Conservation (phyloP, 2,329 filamentous ascomycete genomes). For the Pseudocercospora eumusae region DNA sequence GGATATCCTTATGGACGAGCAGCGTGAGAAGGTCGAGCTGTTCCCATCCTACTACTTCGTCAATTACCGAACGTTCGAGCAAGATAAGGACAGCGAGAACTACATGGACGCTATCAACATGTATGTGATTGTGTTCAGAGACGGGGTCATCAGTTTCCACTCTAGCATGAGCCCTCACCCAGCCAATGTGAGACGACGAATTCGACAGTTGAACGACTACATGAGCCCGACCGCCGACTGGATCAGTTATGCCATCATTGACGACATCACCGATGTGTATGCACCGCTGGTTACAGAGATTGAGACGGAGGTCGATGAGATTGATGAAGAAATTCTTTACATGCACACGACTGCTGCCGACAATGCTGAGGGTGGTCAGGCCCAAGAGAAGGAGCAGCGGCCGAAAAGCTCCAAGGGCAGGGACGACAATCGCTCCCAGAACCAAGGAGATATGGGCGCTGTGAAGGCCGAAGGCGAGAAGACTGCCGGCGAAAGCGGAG, state of each 20-base stretch:
- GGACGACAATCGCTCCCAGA: constrained; percentile 40
- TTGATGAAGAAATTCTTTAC: constrained; percentile 85
- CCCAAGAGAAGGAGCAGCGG: constrained; percentile 23
- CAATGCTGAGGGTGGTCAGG: constrained; percentile 28
- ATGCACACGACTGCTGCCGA: constrained; percentile 65
- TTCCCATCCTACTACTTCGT: constrained; percentile 99
- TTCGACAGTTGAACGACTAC: constrained; percentile 92
- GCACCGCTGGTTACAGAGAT: constrained; percentile 88
- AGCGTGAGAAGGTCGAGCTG: constrained; percentile 94
- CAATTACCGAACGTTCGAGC: constrained; percentile 97
- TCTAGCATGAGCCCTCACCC: constrained; percentile 95
- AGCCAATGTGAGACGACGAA: constrained; percentile 89
- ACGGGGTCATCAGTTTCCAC: constrained; percentile 94
- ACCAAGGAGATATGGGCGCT: constrained; percentile 33
- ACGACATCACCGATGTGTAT: constrained; percentile 97
- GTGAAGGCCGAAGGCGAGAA: constrained; percentile 41
- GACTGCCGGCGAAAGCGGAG: constrained; percentile 50
- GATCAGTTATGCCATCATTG: constrained; percentile 97
- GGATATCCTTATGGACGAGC: constrained; percentile 96
- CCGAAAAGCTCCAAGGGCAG: constrained; percentile 17
- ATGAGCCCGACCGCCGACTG: constrained; percentile 91
- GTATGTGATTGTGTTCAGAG: constrained; percentile 94
- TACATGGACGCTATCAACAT: constrained; percentile 96
- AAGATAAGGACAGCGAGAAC: constrained; percentile 83
- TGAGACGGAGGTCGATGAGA: constrained; percentile 94